These are phyloP conservation scores for Ceratocystis cubensis DNA, from an alignment of 2,329 filamentous ascomycete genomes.

Conservation along the genomic window DNA sequence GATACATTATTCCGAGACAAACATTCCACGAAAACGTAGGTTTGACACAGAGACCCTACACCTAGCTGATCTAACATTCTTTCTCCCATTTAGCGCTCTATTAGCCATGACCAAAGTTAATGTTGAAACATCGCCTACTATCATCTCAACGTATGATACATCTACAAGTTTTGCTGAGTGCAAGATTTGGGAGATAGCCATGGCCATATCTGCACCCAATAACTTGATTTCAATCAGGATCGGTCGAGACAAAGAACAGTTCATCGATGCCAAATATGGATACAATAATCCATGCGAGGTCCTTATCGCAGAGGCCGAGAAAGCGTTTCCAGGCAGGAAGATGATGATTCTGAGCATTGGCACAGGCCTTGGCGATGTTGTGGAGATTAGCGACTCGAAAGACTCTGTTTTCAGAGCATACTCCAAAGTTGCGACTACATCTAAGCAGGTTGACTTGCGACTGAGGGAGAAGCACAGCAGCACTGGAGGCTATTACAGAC, in stretches of 20 bases:
- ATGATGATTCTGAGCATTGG: slow-evolving; percentile 25
- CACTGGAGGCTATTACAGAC: slow-evolving; percentile 9
- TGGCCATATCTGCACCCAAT: slow-evolving; percentile 26
- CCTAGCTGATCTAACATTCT: too few species aligned
- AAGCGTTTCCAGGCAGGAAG: slow-evolving; percentile 22
- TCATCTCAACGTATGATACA: slow-evolving; percentile 22
- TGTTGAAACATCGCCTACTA: too few species aligned
- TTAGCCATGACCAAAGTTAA: too few species aligned
- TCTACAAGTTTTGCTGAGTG: slow-evolving; percentile 22
- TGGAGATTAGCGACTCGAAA: slow-evolving; percentile 21
- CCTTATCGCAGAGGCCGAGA: slow-evolving; percentile 25
- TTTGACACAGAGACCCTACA: too few species aligned
- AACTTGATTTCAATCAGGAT: slow-evolving; percentile 24
- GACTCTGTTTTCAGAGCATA: neutral
- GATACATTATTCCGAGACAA: too few species aligned
- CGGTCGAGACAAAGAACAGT: slow-evolving; percentile 21
- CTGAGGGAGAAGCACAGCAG: too few species aligned
- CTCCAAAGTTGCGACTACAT: too few species aligned
- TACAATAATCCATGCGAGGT: slow-evolving; percentile 28
- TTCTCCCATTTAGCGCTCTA: rapidly evolving
- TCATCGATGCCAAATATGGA: slow-evolving; percentile 27
- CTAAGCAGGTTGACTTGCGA: too few species aligned
- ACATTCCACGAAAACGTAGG: too few species aligned
- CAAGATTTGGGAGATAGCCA: slow-evolving; percentile 27
- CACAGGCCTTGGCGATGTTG: slow-evolving; percentile 24